A percentile compares a stretch with the other conserved stretches of the same genome.
These are phyloP conservation scores for Syzygium malaccense DNA, from an alignment of 441 rosid species.

Conservation along the genomic window DNA sequence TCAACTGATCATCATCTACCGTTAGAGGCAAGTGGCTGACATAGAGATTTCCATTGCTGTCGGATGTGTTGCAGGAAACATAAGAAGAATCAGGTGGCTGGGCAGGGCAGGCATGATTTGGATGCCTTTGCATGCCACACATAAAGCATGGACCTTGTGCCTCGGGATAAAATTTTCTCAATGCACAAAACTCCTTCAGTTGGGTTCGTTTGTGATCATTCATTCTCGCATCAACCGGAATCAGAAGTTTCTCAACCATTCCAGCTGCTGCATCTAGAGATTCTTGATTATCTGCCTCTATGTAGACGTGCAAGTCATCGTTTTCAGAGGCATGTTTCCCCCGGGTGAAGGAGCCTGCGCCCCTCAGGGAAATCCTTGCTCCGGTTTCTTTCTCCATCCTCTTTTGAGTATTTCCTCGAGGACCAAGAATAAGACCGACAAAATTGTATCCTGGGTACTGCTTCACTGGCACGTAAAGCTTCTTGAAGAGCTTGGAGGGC, in stretches of 20 bases:
- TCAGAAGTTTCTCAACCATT: slow-evolving; percentile 22
- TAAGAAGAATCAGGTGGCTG: background rate
- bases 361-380: slow-evolving; percentile 21
- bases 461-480: slow-evolving; percentile 17
- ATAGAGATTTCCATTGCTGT: background rate
- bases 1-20: background rate
- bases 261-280: slow-evolving; percentile 21
- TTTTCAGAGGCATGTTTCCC: slow-evolving; percentile 7
- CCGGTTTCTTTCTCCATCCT: slow-evolving; percentile 22
- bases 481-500: slow-evolving; percentile 10
- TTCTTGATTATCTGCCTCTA: slow-evolving; percentile 13
- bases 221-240: slow-evolving; percentile 4
- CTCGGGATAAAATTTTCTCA: background rate
- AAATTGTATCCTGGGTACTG: slow-evolving; percentile 24
- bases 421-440: slow-evolving; percentile 18
- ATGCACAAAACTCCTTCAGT: slow-evolving; percentile 12
- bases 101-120: slow-evolving; percentile 6
- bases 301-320: slow-evolving; percentile 15
- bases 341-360: background rate
- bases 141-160: background rate
- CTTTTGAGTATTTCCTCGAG: slow-evolving; percentile 16
- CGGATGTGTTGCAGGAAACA: background rate
- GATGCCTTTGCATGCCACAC: slow-evolving; percentile 14
- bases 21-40: background rate
- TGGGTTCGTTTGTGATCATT: slow-evolving; percentile 12